Conservation (phyloP, 106 monocot genomes). For the Dioscorea zingiberensis region DNA sequence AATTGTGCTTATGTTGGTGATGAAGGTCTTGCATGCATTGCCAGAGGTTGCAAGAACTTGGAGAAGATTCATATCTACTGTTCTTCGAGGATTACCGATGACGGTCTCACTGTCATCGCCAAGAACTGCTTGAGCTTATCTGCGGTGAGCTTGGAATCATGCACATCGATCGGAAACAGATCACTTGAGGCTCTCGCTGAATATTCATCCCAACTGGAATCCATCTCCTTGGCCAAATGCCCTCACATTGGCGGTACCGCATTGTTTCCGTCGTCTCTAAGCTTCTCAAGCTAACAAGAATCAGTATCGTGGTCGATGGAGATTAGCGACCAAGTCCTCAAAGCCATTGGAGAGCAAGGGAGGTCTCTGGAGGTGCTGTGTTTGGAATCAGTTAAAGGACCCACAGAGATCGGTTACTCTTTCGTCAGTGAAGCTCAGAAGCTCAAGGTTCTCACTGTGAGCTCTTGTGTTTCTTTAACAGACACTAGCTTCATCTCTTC, state of each 20-base stretch:
- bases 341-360: background rate
- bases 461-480: background rate
- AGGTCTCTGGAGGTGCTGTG: background rate
- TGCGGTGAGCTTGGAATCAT: background rate
- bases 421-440: background rate
- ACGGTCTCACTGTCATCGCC: background rate
- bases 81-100: background rate
- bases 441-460: background rate
- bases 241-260: background rate
- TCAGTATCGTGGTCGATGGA: background rate
- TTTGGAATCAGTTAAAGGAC: background rate
- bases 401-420: background rate
- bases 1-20: background rate
- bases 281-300: background rate
- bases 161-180: background rate
- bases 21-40: background rate
- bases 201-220: background rate
- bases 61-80: background rate
- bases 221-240: background rate
- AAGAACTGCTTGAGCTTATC: background rate
- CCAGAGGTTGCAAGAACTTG: background rate
- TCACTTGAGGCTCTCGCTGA: background rate
- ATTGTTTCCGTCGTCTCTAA: background rate
- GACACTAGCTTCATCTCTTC: conserved; percentile 2
- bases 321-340: background rate